Evolutionary conservation across 1,284 basidiomycete species (phyloP).

Genomic region (Singerocomus inundabilis): DNA sequence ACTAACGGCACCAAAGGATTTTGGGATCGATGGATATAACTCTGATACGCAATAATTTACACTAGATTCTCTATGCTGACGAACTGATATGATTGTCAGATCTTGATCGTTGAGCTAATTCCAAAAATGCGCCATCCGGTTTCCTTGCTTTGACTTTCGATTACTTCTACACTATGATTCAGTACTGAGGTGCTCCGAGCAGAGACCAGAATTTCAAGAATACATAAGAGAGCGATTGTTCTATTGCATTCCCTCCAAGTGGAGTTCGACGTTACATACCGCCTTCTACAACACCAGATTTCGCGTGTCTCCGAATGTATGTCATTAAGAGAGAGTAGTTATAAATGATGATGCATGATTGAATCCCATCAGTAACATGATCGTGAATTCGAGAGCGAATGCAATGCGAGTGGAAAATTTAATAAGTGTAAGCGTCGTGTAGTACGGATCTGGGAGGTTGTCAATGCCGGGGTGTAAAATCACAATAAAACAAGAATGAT

Average conservation of each 20-base stretch:
- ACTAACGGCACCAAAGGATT: constrained; percentile 77
- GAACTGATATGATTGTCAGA: neutral
- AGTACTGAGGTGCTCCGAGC: neutral
- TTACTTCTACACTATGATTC: too few species aligned
- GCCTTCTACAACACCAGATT: neutral
- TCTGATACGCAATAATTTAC: neutral
- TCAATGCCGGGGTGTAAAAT: constrained; percentile 21
- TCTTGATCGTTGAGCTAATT: too few species aligned
- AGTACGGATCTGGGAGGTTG: neutral
- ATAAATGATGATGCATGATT: constrained; percentile 34
- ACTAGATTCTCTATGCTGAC: neutral
- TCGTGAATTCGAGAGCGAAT: constrained; percentile 24
- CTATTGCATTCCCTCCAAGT: neutral
- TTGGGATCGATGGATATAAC: constrained; percentile 52
- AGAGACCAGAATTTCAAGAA: neutral
- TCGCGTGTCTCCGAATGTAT: constrained; percentile 14
- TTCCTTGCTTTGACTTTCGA: too few species aligned
- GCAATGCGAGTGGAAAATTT: constrained; percentile 15
- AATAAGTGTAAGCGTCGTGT: constrained; percentile 12
- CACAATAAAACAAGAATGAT: constrained; percentile 26
- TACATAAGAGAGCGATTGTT: neutral
- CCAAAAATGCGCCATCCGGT: neutral
- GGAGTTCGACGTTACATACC: neutral
- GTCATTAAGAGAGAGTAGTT: constrained; percentile 29
- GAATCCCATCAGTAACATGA: constrained; percentile 24